Percentiles rank a stretch among this genome's conserved stretches.
These are phyloP conservation scores for Avicennia marina DNA, from an alignment of 257 asterid genomes.

Conservation along the genomic window DNA sequence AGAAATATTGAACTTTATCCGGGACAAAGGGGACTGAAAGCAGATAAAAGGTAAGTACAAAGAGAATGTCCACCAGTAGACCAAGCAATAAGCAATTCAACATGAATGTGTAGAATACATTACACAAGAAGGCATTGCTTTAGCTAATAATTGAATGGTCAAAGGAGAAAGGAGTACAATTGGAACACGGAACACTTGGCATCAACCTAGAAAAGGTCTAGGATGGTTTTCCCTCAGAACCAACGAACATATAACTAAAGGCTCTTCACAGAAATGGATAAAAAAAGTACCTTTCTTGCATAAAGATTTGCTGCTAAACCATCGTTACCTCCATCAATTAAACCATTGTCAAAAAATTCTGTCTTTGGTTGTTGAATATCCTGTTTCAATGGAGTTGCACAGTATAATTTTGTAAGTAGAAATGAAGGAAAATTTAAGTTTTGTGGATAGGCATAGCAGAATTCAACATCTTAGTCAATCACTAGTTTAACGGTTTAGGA, in stretches of 20 bases:
- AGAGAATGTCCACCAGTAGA: slow-evolving; percentile 8
- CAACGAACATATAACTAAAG: no score
- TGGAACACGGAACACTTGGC: no score
- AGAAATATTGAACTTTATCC: not conserved
- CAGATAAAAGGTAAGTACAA: not conserved
- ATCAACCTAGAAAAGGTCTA: no score
- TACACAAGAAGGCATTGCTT: no score
- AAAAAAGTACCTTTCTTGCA: slow-evolving; percentile 34
- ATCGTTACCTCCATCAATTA: slow-evolving; percentile 12
- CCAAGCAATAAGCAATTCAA: slow-evolving; percentile 8
- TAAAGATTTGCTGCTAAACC: slow-evolving; percentile 25
- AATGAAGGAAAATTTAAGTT: not conserved
- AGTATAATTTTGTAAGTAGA: slow-evolving; percentile 12
- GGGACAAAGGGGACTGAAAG: not conserved
- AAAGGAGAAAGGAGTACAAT: no score
- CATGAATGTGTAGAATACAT: not conserved
- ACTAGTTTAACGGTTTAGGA: no score
- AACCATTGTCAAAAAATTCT: slow-evolving; percentile 29
- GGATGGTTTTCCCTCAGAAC: no score
- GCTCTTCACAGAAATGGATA: no score
- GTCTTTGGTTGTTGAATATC: slow-evolving; percentile 32
- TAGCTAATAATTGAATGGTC: no score
- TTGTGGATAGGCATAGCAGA: no score
- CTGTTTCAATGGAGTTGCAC: slow-evolving; percentile 22
- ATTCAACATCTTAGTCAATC: no score